Conservation (phyloP, 148 eudicot genomes). For the Arbutus unedo region DNA sequence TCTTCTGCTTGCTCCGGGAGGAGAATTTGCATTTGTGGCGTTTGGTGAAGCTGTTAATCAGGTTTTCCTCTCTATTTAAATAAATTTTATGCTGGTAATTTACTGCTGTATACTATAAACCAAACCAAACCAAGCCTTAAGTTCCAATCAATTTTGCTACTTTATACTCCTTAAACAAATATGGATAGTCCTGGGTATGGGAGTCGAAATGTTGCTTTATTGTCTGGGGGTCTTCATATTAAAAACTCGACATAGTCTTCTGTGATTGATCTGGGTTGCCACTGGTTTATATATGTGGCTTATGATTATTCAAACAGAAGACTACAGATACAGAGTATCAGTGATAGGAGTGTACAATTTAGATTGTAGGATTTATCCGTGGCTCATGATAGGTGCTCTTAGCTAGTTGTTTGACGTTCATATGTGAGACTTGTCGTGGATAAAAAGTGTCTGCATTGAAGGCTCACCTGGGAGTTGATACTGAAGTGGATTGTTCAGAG, state of each 20-base stretch:
- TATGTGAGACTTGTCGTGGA: background rate
- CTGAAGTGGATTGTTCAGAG: background rate
- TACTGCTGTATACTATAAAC: no score
- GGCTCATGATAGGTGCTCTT: background rate
- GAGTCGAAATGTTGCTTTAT: background rate
- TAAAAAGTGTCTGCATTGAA: background rate
- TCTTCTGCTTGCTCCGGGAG: slow-evolving; percentile 98
- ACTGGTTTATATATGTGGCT: background rate
- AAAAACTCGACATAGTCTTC: background rate
- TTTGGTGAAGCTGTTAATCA: slow-evolving; percentile 99
- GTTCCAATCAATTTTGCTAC: background rate
- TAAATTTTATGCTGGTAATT: background rate
- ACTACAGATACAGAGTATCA: background rate
- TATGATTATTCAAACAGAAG: background rate
- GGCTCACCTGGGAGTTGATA: background rate
- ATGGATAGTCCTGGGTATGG: background rate
- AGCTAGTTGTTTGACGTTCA: background rate
- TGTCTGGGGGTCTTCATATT: background rate
- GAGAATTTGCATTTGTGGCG: slow-evolving; percentile 99
- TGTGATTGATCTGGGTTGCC: background rate
- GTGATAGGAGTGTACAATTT: no score
- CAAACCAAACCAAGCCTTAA: no score
- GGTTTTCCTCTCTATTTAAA: slow-evolving; percentile 38
- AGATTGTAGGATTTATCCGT: background rate
- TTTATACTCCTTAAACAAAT: background rate